phyloP scores from a whole-genome alignment of 2,329 filamentous ascomycete genomes.

The Dactylellina drechsleri region DNA sequence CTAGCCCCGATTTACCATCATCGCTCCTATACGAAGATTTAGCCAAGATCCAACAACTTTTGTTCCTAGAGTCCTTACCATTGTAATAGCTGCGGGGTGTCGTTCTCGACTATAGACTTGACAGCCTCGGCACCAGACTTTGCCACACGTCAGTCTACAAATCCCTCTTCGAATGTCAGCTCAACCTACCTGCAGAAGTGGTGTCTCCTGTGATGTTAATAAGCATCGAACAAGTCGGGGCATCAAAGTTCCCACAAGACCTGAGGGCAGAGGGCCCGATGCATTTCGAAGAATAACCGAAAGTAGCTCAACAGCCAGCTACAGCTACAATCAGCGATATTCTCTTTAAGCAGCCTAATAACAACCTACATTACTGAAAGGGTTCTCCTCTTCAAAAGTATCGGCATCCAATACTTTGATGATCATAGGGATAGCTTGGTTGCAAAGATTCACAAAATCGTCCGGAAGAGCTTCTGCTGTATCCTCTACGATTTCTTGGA shows the following conservation, averaged over 20 bases:
- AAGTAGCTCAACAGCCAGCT: conserved; percentile 84
- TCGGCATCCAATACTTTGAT: conserved; percentile 90
- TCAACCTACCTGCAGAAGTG: conserved; percentile 73
- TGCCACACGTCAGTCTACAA: not conserved
- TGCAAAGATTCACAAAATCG: conserved; percentile 80
- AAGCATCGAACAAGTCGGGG: conserved; percentile 86
- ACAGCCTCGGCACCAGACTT: conserved; percentile 81
- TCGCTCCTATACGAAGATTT: conserved; percentile 66
- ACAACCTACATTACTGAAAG: conserved; percentile 75
- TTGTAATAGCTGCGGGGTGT: conserved; percentile 85
- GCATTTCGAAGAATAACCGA: conserved; percentile 83
- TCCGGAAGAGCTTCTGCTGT: conserved; percentile 75
- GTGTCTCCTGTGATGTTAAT: conserved; percentile 84
- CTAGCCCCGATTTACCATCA: conserved; percentile 81
- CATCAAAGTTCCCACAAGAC: conserved; percentile 84
- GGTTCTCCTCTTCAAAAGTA: conserved; percentile 83
- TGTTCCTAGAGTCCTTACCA: conserved; percentile 68
- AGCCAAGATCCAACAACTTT: too few species aligned
- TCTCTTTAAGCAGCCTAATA: not conserved
- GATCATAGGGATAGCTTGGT: conserved; percentile 85
- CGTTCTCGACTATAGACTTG: conserved; percentile 88
- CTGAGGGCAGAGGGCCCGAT: conserved; percentile 82
- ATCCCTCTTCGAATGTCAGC: not conserved
- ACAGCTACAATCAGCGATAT: conserved; percentile 42
- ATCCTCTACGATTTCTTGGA: conserved; percentile 91